Percentiles rank a stretch among this genome's conserved stretches.
phyloP scores from a whole-genome alignment of 139 green algal species.

The Chlorella sorokiniana region DNA sequence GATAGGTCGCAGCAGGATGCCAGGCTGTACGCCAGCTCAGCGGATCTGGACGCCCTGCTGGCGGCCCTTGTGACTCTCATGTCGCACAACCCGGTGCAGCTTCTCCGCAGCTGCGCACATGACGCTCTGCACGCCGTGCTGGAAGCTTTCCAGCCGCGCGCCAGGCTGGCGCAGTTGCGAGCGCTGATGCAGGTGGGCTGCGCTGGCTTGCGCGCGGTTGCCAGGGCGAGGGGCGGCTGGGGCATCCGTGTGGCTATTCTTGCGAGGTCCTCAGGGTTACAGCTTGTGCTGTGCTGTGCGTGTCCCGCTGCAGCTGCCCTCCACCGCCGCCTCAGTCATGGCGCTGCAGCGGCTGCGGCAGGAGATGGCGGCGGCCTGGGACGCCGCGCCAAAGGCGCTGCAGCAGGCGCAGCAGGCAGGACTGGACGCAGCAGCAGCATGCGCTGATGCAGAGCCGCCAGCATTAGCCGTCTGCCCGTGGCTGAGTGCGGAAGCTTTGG shows the following conservation, averaged over 20 bases:
- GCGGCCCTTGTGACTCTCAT: conserved; percentile 22
- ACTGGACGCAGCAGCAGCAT: neutral
- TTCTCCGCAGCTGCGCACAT: conserved; percentile 37
- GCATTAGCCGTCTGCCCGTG: neutral
- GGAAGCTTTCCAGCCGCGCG: neutral
- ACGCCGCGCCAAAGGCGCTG: neutral
- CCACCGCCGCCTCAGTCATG: conserved; percentile 11
- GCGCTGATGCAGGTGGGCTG: conserved; percentile 1
- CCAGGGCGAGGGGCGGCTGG: no score
- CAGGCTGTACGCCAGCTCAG: neutral
- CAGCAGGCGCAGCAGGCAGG: neutral
- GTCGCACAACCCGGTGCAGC: conserved; percentile 33
- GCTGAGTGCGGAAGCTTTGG: neutral
- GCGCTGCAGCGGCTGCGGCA: conserved; percentile 37
- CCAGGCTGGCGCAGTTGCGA: conserved; percentile 19
- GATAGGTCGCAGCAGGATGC: neutral
- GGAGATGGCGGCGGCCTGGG: conserved; percentile 33
- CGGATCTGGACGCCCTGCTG: conserved; percentile 1
- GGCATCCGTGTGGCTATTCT: no score
- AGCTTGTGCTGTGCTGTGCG: neutral
- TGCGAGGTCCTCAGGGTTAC: neutral
- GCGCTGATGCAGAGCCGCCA: neutral
- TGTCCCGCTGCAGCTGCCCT: neutral
- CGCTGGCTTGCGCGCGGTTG: no score
- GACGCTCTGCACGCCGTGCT: conserved; percentile 24